Evolutionary conservation across 2,329 filamentous ascomycete genomes (phyloP).

Genomic region (Penicillium nordicum): DNA sequence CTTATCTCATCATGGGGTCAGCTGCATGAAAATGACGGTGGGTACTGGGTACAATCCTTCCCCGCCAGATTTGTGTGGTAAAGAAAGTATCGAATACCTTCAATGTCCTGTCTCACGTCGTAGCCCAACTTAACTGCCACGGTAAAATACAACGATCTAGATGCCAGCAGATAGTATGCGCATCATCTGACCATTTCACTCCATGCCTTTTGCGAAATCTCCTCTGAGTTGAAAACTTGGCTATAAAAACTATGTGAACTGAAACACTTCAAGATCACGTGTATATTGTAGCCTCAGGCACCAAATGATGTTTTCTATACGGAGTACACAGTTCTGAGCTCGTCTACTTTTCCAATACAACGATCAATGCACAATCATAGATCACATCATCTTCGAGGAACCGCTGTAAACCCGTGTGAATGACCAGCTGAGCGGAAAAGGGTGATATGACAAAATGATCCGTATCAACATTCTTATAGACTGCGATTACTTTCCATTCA

Average conservation of each 20-base stretch:
- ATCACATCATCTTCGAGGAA: background rate
- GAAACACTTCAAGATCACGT: conserved; percentile 1
- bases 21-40: background rate
- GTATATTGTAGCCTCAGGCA: background rate
- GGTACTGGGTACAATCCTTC: conserved; percentile 24
- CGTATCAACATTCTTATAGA: background rate
- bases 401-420: background rate
- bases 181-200: background rate
- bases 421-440: background rate
- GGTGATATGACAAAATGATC: background rate
- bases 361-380: background rate
- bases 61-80: conserved; percentile 14
- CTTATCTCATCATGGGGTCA: conserved; percentile 2
- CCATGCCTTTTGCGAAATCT: background rate
- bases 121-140: conserved; percentile 17
- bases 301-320: background rate
- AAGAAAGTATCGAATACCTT: conserved; percentile 9
- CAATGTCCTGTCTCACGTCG: conserved; percentile 23
- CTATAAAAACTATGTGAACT: background rate
- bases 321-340: background rate
- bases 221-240: background rate
- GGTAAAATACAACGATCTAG: conserved; percentile 25
- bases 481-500: conserved; percentile 1
- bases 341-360: background rate
- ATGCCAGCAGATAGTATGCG: background rate